A percentile compares a stretch with the other conserved stretches of the same genome.
phyloP scores from a whole-genome alignment of 306 rosid genomes.

The Rosa chinensis region DNA sequence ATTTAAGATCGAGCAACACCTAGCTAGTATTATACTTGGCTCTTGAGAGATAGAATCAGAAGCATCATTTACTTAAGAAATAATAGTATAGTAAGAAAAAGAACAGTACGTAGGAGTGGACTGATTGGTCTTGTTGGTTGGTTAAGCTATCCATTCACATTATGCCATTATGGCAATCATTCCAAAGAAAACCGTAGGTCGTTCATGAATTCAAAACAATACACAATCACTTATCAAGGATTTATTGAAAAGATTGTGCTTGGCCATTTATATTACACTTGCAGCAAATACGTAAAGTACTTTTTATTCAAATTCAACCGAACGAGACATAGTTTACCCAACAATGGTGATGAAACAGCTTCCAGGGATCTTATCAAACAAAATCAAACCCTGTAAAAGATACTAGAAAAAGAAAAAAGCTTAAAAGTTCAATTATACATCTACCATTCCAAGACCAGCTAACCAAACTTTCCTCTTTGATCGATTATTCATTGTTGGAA shows the following conservation, averaged over 20 bases:
- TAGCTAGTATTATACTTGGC: too few relatives aligned
- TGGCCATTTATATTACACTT: neutral
- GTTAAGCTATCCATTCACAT: too few relatives aligned
- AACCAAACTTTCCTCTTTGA: neutral
- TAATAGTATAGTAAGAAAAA: neutral
- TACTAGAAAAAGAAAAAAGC: slow-evolving; percentile 14
- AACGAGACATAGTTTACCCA: neutral
- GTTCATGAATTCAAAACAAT: too few relatives aligned
- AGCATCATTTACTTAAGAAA: neutral
- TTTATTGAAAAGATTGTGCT: neutral
- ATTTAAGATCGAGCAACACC: too few relatives aligned
- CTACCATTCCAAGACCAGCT: slow-evolving; percentile 24
- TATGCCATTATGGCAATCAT: neutral
- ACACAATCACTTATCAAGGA: too few relatives aligned
- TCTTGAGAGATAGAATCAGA: neutral
- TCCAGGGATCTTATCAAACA: slow-evolving; percentile 11
- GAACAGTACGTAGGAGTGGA: slow-evolving; percentile 2
- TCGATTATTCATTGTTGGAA: neutral
- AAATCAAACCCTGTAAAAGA: slow-evolving; percentile 14
- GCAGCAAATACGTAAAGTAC: neutral
- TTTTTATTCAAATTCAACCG: neutral
- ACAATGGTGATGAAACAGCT: slow-evolving; percentile 5
- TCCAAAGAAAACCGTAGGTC: neutral
- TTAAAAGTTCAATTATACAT: neutral
- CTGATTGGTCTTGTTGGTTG: too few relatives aligned